Evolutionary conservation across 75 land plant species (phyloP).

Genomic region (Cupressus sempervirens): DNA sequence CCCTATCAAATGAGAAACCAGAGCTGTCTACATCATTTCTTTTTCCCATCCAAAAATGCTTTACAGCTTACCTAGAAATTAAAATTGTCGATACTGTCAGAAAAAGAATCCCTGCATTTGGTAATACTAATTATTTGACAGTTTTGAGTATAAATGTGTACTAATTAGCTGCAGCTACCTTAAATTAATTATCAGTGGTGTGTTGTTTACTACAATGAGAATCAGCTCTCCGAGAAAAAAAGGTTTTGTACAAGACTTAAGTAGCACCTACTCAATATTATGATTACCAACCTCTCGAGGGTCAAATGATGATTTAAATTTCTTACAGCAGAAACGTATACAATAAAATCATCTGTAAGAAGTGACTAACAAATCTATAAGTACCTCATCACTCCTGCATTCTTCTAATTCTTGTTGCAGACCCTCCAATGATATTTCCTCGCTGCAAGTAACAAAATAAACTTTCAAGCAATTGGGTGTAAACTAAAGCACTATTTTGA

Average conservation of each 20-base stretch:
- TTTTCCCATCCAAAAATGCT: neutral
- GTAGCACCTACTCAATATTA: neutral
- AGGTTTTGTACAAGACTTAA: neutral
- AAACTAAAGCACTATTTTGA: neutral
- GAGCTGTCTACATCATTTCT: neutral
- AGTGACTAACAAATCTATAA: neutral
- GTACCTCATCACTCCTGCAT: slow-evolving; percentile 62
- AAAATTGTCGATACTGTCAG: neutral
- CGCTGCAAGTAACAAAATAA: slow-evolving; percentile 36
- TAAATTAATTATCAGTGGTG: neutral
- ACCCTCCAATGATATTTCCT: slow-evolving; percentile 86
- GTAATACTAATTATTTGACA: neutral
- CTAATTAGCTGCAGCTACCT: neutral
- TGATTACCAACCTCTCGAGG: neutral
- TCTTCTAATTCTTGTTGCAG: slow-evolving; percentile 86
- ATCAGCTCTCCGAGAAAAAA: neutral
- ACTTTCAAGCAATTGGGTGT: neutral
- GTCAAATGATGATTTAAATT: neutral
- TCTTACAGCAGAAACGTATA: neutral
- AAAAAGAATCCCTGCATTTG: neutral
- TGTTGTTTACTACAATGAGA: neutral
- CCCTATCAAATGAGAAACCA: neutral
- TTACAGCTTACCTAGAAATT: neutral
- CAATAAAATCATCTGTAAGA: neutral
- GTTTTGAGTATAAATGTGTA: neutral